Conservation (phyloP, 2,329 filamentous ascomycete genomes). For the Acephala macrosclerotiorum region DNA sequence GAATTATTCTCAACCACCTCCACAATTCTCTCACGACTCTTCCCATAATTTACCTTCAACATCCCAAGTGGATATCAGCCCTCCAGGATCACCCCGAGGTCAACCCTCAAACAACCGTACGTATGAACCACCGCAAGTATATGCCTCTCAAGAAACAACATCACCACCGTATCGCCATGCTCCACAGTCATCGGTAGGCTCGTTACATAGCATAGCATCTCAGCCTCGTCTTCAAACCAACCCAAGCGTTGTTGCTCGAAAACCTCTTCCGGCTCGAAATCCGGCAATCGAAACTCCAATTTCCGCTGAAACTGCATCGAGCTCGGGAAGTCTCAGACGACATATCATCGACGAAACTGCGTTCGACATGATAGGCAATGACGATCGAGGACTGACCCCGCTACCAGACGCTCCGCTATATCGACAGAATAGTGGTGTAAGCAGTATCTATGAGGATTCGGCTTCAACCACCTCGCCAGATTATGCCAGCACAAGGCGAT, state of each 20-base stretch:
- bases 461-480: constrained; percentile 73
- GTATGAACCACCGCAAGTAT: constrained; percentile 31
- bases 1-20: constrained; percentile 29
- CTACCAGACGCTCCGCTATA: constrained; percentile 37
- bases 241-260: constrained; percentile 57
- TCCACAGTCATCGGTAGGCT: constrained; percentile 33
- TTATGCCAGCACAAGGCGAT: constrained; percentile 69
- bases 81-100: constrained; percentile 12
- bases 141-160: constrained; percentile 22
- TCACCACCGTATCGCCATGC: constrained; percentile 24
- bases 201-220: constrained; percentile 30
- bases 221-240: constrained; percentile 47
- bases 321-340: constrained; percentile 49
- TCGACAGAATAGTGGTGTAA: constrained; percentile 46
- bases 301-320: constrained; percentile 48
- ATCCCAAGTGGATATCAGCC: constrained; percentile 15
- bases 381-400: constrained; percentile 22
- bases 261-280: constrained; percentile 56
- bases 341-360: constrained; percentile 56
- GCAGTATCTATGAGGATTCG: constrained; percentile 65
- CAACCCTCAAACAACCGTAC: constrained; percentile 23
- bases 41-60: constrained; percentile 18
- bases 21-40: constrained; percentile 28
- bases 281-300: constrained; percentile 48
- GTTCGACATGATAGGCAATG: constrained; percentile 48